Conservation (phyloP, 305 asterid species). For the Solanum hybrid region DNA sequence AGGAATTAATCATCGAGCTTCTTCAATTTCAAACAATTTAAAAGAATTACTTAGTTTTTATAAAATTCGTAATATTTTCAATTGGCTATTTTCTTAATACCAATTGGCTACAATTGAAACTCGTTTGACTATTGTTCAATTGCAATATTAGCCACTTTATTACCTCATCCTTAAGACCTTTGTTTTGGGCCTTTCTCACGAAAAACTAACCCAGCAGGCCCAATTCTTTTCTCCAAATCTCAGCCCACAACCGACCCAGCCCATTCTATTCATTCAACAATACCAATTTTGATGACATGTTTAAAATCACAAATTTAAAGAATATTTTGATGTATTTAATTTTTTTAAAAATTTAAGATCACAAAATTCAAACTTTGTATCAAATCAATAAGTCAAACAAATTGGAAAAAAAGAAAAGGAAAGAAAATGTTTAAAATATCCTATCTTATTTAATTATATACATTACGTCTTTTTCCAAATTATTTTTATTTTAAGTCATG, state of each 20-base stretch:
- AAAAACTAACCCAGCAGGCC: neutral
- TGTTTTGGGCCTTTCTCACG: neutral
- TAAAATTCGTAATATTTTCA: too few relatives aligned
- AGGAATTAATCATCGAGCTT: neutral
- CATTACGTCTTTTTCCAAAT: neutral
- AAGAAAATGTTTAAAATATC: neutral
- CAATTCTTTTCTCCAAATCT: neutral
- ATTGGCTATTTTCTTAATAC: too few relatives aligned
- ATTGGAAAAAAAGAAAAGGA: neutral
- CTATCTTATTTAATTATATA: neutral
- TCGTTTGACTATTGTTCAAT: too few relatives aligned
- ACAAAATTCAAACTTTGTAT: too few relatives aligned
- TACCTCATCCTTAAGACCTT: neutral
- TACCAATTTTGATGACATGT: too few relatives aligned
- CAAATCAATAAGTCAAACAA: neutral
- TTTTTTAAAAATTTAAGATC: too few relatives aligned
- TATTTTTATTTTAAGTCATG: neutral
- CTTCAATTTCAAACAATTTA: too few relatives aligned
- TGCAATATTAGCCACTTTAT: neutral
- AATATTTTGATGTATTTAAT: too few relatives aligned
- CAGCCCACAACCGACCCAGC: neutral
- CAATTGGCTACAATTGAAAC: too few relatives aligned
- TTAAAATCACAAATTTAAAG: too few relatives aligned
- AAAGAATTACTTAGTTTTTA: neutral
- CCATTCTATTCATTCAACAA: neutral